Conservation (phyloP, 805 yeast species). For the Lipomyces spencermartinsiae region DNA sequence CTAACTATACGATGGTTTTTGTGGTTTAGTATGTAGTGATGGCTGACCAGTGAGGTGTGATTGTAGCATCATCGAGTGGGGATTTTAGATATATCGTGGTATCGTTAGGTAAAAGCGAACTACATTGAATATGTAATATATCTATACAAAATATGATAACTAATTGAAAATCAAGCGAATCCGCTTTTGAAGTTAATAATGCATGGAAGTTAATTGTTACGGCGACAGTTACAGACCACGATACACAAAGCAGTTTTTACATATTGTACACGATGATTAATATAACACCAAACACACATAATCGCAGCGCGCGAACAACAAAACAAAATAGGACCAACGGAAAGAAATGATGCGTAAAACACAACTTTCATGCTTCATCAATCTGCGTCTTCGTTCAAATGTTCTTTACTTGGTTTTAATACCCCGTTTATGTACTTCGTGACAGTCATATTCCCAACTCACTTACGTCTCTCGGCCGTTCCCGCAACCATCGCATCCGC, state of each 20-base stretch:
- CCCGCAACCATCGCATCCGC: conserved; percentile 95
- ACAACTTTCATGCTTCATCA: not conserved
- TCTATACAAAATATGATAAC: not conserved
- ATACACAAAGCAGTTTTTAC: conserved; percentile 3
- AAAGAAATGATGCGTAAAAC: not conserved
- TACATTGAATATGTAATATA: not conserved
- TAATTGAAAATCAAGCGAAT: not conserved
- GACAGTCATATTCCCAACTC: not conserved
- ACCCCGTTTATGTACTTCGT: not conserved
- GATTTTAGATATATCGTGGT: not conserved
- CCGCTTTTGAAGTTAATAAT: not conserved
- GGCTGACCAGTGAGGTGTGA: not conserved
- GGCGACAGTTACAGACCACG: not conserved
- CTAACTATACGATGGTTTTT: not conserved
- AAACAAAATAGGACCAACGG: conserved; percentile 1
- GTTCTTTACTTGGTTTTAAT: not conserved
- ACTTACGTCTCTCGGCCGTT: conserved; percentile 45
- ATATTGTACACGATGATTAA: conserved; percentile 5
- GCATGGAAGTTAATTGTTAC: not conserved
- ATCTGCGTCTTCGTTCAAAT: not conserved
- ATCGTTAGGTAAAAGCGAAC: too few relatives aligned
- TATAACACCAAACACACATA: not conserved
- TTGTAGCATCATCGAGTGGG: not conserved
- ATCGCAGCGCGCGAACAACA: not conserved
- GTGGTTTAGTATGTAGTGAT: not conserved